Evolutionary conservation across 2,329 filamentous ascomycete species (phyloP).

Genomic region (Aspergillus sojae): DNA sequence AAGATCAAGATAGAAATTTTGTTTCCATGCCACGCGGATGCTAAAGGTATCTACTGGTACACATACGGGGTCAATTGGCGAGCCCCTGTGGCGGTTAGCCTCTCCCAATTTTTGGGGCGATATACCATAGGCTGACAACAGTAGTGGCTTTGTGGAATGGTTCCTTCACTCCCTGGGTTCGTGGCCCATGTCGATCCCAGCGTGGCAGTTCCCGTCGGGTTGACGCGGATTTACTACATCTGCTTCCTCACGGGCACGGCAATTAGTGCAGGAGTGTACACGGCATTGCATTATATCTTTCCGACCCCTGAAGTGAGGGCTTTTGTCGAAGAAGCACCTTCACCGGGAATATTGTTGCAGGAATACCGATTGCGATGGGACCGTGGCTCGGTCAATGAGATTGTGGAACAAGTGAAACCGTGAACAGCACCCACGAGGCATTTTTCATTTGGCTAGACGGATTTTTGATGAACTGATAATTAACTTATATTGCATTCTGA

Average conservation of each 20-base stretch:
- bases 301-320: background rate
- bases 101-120: too few species aligned
- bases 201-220: background rate
- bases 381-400: background rate
- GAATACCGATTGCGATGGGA: slow-evolving; percentile 7
- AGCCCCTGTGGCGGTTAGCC: slow-evolving; percentile 18
- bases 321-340: slow-evolving; percentile 2
- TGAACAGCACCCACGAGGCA: background rate
- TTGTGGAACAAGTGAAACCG: background rate
- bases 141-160: slow-evolving; percentile 4
- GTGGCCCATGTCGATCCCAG: slow-evolving; percentile 2
- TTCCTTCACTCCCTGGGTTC: slow-evolving; percentile 6
- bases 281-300: slow-evolving; percentile 1
- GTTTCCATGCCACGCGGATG: slow-evolving; percentile 39
- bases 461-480: background rate
- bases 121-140: background rate
- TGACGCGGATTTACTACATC: slow-evolving; percentile 3
- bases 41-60: slow-evolving; percentile 28
- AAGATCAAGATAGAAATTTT: slow-evolving; percentile 47
- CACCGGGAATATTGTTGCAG: background rate
- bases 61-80: slow-evolving; percentile 28
- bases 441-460: too few species aligned
- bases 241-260: slow-evolving; percentile 1
- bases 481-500: background rate
- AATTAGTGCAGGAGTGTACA: slow-evolving; percentile 1